Evolutionary conservation across 2,329 filamentous ascomycete species (phyloP), one percentile per base, ranked within the genome.

Genomic region (Pseudomassariella vexata): DNA sequence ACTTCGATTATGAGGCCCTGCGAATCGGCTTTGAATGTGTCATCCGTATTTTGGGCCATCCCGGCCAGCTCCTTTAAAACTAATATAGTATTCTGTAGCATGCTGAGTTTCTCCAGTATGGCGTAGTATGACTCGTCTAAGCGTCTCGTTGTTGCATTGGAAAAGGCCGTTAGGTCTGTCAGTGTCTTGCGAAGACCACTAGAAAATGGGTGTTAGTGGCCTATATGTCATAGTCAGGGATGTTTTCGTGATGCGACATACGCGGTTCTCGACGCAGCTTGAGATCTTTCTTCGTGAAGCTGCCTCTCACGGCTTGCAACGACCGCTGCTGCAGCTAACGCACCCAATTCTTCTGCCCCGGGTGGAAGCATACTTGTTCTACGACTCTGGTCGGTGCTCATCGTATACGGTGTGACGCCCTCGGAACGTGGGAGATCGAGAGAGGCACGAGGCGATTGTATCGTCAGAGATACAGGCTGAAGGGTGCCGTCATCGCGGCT

Each of bases 101-200:
- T 56, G 30, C 70, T 70, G 29, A 83, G 68, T 49, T 82, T 85
- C 50, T 85, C 79, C 19, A 87, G 65, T 8, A 88, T 72, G 1
- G 76, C 73, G 42, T 84, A 83, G 59, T 88, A 89, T 3, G 80
- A 80, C 37, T 82, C 75, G 52, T 89, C 83, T 24, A 90, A 72
- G 20, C 72, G 72, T 38, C 71, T 68, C 11, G 79, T 84, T 16
- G 79, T 76, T 15, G 66, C 59, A 34, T 76, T 68, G 15, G 82
- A 82, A 52, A 79, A 69, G 19, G 68, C 60, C 44, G 69, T 70
- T 9, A 88, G 64, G 29, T 70, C 63, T 16, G 55, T 50, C 1
- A 79, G 58, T 4, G 72, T 68, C 34, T 67, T 67, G 41, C 63
- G 65, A 14, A 80, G 47, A 28, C 65, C 67, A 37, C 74, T 77